Evolutionary conservation across 1,284 basidiomycete species (phyloP).

Genomic region (Ceratobasidium sp.): DNA sequence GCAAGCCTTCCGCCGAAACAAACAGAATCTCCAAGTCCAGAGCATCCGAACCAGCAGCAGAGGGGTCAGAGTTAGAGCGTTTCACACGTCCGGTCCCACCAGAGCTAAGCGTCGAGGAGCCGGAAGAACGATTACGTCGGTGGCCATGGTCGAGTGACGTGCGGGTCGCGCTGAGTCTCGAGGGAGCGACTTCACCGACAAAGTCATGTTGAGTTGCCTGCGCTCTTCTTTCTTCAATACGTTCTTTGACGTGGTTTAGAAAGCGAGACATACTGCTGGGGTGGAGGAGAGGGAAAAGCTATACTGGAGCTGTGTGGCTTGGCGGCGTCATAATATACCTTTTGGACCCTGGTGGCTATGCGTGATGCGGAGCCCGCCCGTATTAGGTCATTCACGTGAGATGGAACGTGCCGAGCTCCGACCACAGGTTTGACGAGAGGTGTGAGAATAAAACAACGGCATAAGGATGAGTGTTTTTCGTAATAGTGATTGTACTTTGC

Average conservation of each 20-base stretch:
- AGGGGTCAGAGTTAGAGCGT: conserved; percentile 40
- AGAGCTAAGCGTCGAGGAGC: conserved; percentile 43
- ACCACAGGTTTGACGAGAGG: neutral
- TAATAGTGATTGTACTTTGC: neutral
- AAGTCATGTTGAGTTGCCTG: conserved; percentile 21
- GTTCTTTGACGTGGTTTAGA: conserved; percentile 15
- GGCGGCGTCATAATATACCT: neutral
- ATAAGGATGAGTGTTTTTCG: neutral
- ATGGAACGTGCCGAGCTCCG: neutral
- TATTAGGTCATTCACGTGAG: neutral
- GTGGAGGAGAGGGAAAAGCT: neutral
- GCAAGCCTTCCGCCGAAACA: conserved; percentile 55
- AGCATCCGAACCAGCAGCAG: conserved; percentile 42
- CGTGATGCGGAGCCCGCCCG: neutral
- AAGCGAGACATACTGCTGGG: conserved; percentile 25
- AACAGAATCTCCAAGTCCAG: conserved; percentile 49
- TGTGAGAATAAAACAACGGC: neutral
- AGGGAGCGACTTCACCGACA: conserved; percentile 33
- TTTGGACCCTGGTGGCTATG: conserved; percentile 19
- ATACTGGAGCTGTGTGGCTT: neutral
- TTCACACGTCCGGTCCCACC: neutral
- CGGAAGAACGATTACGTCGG: conserved; percentile 44
- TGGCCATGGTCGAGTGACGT: neutral
- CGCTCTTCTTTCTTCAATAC: conserved; percentile 5
- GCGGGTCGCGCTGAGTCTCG: conserved; percentile 27